Conservation (phyloP, 441 rosid genomes). For the Bruguiera hainesii region DNA sequence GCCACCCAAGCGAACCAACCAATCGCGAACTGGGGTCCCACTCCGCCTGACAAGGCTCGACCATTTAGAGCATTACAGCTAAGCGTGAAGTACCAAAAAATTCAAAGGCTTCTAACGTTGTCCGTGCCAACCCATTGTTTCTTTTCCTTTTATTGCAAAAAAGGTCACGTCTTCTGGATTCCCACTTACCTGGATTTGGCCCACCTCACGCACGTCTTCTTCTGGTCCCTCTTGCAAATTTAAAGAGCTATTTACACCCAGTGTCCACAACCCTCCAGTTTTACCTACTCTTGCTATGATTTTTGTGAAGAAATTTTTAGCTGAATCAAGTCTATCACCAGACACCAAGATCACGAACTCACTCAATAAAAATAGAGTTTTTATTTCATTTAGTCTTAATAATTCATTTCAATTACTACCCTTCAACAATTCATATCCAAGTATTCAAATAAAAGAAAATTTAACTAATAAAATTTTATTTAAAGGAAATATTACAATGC, state of each 20-base stretch:
- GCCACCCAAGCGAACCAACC: neutral
- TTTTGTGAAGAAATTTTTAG: too few relatives aligned
- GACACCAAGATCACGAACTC: too few relatives aligned
- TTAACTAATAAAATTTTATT: too few relatives aligned
- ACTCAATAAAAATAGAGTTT: too few relatives aligned
- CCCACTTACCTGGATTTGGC: slow-evolving; percentile 15
- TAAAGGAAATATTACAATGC: too few relatives aligned
- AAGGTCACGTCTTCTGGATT: neutral
- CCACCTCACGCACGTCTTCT: neutral
- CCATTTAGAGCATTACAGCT: slow-evolving; percentile 13
- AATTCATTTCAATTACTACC: too few relatives aligned
- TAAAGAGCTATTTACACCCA: neutral
- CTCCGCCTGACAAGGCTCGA: neutral
- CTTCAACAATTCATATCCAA: too few relatives aligned
- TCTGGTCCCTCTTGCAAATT: slow-evolving; percentile 15
- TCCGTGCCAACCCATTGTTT: slow-evolving; percentile 1
- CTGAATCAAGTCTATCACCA: too few relatives aligned
- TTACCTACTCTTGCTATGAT: too few relatives aligned
- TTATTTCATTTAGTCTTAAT: too few relatives aligned
- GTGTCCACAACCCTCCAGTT: too few relatives aligned
- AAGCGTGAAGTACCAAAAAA: neutral
- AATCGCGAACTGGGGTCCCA: neutral
- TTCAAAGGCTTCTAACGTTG: neutral
- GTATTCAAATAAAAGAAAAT: too few relatives aligned
- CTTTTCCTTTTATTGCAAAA: neutral